Percentiles rank a stretch among this genome's conserved stretches.
These are phyloP conservation scores for Alternaria sp. DNA, from an alignment of 2,329 filamentous ascomycete genomes.

Conservation along the genomic window DNA sequence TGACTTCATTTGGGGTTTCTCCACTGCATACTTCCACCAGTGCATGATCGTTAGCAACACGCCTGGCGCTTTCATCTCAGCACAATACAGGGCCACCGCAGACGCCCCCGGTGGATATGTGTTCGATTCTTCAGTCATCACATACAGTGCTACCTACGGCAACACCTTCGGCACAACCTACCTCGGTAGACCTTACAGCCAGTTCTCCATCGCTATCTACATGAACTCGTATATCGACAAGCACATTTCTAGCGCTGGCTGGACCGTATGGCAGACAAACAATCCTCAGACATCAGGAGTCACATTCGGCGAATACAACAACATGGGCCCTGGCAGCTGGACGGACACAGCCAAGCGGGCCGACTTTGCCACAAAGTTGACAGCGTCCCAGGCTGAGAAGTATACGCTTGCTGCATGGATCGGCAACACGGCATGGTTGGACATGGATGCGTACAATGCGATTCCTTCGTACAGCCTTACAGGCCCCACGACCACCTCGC, in stretches of 20 bases:
- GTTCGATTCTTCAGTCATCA: slow-evolving; percentile 58
- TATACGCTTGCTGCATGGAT: slow-evolving; percentile 50
- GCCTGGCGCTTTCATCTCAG: slow-evolving; percentile 28
- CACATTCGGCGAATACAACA: slow-evolving; percentile 45
- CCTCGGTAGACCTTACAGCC: slow-evolving; percentile 56
- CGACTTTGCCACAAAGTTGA: slow-evolving; percentile 47
- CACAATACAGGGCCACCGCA: slow-evolving; percentile 22
- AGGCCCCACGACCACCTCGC: slow-evolving; percentile 2
- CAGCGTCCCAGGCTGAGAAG: slow-evolving; percentile 39
- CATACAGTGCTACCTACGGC: slow-evolving; percentile 45
- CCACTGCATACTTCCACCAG: slow-evolving; percentile 57
- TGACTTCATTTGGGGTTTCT: slow-evolving; percentile 63
- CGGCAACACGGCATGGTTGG: slow-evolving; percentile 52
- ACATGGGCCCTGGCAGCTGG: slow-evolving; percentile 44
- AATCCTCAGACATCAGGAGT: slow-evolving; percentile 44
- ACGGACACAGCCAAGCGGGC: slow-evolving; percentile 36
- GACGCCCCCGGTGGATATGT: slow-evolving; percentile 55
- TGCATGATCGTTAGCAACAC: slow-evolving; percentile 44
- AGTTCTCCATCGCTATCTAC: slow-evolving; percentile 43
- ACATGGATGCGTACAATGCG: slow-evolving; percentile 50
- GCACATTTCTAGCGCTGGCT: slow-evolving; percentile 43
- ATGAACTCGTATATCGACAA: slow-evolving; percentile 47
- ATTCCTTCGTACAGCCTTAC: slow-evolving; percentile 34
- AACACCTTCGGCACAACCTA: slow-evolving; percentile 42
- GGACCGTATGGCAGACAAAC: slow-evolving; percentile 42